Percentiles rank a stretch among this genome's conserved stretches.
Evolutionary conservation across 2,329 filamentous ascomycete genomes (phyloP).

Genomic region (Zasmidium angulare): DNA sequence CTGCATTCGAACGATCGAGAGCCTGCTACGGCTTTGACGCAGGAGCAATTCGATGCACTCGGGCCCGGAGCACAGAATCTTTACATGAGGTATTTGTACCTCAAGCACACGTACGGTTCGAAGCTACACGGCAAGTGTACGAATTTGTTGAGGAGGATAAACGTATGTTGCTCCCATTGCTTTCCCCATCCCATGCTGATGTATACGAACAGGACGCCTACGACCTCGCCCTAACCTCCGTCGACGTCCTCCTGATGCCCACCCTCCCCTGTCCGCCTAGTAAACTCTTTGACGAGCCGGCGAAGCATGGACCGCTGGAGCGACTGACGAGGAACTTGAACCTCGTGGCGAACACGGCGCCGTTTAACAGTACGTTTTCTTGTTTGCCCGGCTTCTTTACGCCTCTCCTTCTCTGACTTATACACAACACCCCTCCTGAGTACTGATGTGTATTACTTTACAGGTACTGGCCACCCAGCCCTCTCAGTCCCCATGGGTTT

Average conservation of each 20-base stretch:
- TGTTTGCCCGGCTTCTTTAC: not conserved
- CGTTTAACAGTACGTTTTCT: constrained; percentile 43
- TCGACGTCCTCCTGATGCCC: constrained; percentile 50
- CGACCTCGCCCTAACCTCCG: constrained; percentile 41
- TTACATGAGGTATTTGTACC: constrained; percentile 19
- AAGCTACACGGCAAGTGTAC: constrained; percentile 43
- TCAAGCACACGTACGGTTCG: constrained; percentile 14
- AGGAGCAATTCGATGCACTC: constrained; percentile 17
- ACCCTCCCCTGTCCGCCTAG: constrained; percentile 39
- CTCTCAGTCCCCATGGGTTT: constrained; percentile 45
- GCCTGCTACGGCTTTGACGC: constrained; percentile 3
- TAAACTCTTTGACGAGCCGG: constrained; percentile 11
- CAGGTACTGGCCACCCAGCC: constrained; percentile 47
- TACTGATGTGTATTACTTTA: not conserved
- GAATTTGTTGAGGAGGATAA: constrained; percentile 44
- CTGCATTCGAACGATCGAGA: constrained; percentile 19
- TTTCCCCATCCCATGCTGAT: not conserved
- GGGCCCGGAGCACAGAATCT: constrained; percentile 18
- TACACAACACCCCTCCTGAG: not conserved
- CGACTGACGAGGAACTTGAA: constrained; percentile 17
- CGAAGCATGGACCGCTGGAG: constrained; percentile 17
- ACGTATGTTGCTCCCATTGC: constrained; percentile 12
- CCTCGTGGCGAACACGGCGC: constrained; percentile 20
- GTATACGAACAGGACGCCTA: constrained; percentile 38
- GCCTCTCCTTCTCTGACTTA: too few species aligned